These are phyloP conservation scores for Pseudocercospora eumusae DNA, from an alignment of 2,329 filamentous ascomycete species.

Conservation along the genomic window DNA sequence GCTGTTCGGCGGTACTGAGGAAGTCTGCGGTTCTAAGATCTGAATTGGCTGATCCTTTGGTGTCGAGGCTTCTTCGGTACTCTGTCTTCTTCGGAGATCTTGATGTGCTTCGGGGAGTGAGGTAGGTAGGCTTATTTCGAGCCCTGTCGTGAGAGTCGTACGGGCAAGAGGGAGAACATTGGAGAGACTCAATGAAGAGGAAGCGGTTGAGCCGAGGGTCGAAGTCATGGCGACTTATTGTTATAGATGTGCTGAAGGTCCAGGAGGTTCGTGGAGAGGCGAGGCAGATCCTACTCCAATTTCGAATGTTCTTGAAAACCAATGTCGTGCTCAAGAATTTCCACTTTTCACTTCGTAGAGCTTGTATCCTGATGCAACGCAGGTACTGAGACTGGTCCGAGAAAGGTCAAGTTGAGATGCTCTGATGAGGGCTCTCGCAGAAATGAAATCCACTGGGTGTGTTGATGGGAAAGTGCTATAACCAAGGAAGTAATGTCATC, in stretches of 20 bases:
- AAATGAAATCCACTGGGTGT: background rate
- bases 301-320: background rate
- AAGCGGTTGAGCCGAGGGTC: background rate
- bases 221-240: background rate
- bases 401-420: background rate
- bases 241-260: background rate
- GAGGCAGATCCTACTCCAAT: background rate
- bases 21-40: background rate
- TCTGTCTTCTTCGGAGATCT: background rate
- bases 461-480: background rate
- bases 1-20: background rate
- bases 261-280: background rate
- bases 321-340: no score
- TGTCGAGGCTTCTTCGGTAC: background rate
- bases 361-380: background rate
- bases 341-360: background rate
- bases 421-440: background rate
- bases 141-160: slow-evolving; percentile 25
- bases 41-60: background rate
- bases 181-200: background rate
- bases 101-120: background rate
- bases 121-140: slow-evolving; percentile 14
- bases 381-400: background rate
- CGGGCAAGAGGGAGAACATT: slow-evolving; percentile 5
- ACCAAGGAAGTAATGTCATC: background rate